These are phyloP conservation scores for Stropharia rugosoannulata DNA, from an alignment of 768 basidiomycete species.

Conservation along the genomic window DNA sequence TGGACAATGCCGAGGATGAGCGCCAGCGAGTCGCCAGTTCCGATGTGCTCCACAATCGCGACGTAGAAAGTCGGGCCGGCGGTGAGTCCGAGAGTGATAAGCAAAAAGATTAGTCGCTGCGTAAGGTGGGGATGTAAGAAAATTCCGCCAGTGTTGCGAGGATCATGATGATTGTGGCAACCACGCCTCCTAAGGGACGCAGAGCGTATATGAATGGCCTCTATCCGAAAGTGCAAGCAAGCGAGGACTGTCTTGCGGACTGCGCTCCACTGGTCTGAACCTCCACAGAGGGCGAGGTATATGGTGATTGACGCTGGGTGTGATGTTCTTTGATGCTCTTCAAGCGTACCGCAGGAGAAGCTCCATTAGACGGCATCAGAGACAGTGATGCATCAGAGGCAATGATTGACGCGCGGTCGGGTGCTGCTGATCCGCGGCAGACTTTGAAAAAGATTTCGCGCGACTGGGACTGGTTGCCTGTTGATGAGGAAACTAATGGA, in stretches of 20 bases:
- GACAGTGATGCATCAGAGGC: too few relatives aligned
- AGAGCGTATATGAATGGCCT: neutral
- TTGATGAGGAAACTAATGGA: neutral
- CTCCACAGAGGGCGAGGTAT: slow-evolving; percentile 12
- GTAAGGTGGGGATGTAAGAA: slow-evolving; percentile 95
- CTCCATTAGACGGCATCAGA: neutral
- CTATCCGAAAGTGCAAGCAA: slow-evolving; percentile 57
- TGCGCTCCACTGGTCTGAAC: slow-evolving; percentile 27
- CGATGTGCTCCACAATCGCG: slow-evolving; percentile 74
- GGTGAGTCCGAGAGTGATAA: slow-evolving; percentile 88
- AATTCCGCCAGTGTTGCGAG: slow-evolving; percentile 93
- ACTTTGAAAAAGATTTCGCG: slow-evolving; percentile 14
- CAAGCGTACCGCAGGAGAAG: slow-evolving; percentile 8
- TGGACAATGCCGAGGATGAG: slow-evolving; percentile 96
- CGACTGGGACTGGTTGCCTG: neutral
- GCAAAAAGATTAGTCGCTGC: slow-evolving; percentile 84
- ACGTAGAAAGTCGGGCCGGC: slow-evolving; percentile 95
- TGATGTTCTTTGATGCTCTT: slow-evolving; percentile 13
- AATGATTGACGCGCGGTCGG: neutral
- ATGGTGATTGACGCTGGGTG: slow-evolving; percentile 17
- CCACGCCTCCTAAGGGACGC: slow-evolving; percentile 67
- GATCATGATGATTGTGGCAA: slow-evolving; percentile 97
- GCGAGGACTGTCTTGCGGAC: slow-evolving; percentile 27
- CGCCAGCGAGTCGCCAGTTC: slow-evolving; percentile 67
- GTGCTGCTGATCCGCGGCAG: slow-evolving; percentile 13